Conservation (phyloP, 345 rosid genomes). For the Schrenkiella parvula region DNA sequence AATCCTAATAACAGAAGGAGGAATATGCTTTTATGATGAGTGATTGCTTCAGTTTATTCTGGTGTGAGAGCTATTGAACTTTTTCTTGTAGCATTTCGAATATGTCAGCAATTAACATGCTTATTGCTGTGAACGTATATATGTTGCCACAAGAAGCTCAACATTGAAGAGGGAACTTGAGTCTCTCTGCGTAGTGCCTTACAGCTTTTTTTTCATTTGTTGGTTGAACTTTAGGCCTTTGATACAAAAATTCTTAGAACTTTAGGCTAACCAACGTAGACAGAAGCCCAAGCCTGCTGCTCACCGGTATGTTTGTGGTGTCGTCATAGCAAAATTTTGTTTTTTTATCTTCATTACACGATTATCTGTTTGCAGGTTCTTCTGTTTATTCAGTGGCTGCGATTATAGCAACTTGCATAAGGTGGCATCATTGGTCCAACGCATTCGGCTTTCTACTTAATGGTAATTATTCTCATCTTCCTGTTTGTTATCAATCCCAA, state of each 20-base stretch:
- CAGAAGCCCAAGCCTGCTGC: too few relatives aligned
- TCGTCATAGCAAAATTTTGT: too few relatives aligned
- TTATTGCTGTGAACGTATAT: background rate
- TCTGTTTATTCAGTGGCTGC: conserved; percentile 30
- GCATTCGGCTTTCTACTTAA: conserved; percentile 33
- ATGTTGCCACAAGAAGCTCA: conserved; percentile 57
- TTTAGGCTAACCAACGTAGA: too few relatives aligned
- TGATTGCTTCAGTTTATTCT: conserved; percentile 9
- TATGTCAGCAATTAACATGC: background rate
- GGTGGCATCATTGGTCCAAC: conserved; percentile 39
- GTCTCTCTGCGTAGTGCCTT: conserved; percentile 35
- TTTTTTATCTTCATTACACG: too few relatives aligned
- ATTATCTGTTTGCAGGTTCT: conserved; percentile 28
- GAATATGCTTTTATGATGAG: conserved; percentile 38
- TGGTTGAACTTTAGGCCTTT: conserved; percentile 11
- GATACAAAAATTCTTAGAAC: conserved; percentile 9
- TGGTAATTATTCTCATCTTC: too few relatives aligned
- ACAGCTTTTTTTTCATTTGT: background rate
- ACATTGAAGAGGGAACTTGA: conserved; percentile 99
- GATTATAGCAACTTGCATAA: conserved; percentile 32
- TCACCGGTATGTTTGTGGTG: too few relatives aligned
- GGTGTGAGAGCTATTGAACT: background rate
- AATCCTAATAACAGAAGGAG: conserved; percentile 33
- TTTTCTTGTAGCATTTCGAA: background rate
- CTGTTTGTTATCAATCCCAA: too few relatives aligned